Evolutionary conservation across 2,329 filamentous ascomycete species (phyloP).

Genomic region (Anthostomella pinea): DNA sequence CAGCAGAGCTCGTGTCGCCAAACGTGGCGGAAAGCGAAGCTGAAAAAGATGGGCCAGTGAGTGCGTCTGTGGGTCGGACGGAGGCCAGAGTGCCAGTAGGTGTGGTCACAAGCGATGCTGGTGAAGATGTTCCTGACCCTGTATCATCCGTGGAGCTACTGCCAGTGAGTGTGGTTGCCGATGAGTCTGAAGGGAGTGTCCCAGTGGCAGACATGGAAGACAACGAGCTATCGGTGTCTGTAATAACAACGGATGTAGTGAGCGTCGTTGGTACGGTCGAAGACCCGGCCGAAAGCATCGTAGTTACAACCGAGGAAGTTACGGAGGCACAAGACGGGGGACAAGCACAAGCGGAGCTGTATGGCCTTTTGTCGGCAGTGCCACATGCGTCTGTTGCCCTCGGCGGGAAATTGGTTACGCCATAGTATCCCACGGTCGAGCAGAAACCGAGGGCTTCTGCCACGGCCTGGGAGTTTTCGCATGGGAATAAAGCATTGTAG

Average conservation of each 20-base stretch:
- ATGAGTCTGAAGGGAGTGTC: too few relatives aligned
- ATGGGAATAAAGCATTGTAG: constrained; percentile 25
- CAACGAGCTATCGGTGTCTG: not conserved
- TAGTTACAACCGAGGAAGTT: not conserved
- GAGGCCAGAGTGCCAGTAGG: too few relatives aligned
- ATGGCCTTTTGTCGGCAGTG: constrained; percentile 15
- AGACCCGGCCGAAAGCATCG: not conserved
- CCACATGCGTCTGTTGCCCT: constrained; percentile 24
- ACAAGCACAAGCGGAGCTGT: constrained; percentile 23
- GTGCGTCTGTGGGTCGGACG: too few relatives aligned
- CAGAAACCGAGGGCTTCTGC: constrained; percentile 19
- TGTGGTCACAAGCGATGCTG: too few relatives aligned
- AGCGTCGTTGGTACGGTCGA: not conserved
- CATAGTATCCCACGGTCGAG: constrained; percentile 20
- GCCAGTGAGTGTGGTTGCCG: too few relatives aligned
- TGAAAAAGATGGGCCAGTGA: too few relatives aligned
- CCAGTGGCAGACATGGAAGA: too few relatives aligned
- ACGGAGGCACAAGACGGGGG: constrained; percentile 8
- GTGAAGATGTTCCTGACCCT: too few relatives aligned
- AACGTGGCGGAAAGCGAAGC: too few relatives aligned
- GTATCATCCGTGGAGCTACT: too few relatives aligned
- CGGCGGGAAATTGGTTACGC: constrained; percentile 22
- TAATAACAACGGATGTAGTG: not conserved
- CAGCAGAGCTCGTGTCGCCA: too few relatives aligned
- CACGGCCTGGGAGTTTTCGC: constrained; percentile 16